These are phyloP conservation scores for Trichoderma orchidacearum DNA, from an alignment of 495 filamentous ascomycete genomes.

Conservation along the genomic window DNA sequence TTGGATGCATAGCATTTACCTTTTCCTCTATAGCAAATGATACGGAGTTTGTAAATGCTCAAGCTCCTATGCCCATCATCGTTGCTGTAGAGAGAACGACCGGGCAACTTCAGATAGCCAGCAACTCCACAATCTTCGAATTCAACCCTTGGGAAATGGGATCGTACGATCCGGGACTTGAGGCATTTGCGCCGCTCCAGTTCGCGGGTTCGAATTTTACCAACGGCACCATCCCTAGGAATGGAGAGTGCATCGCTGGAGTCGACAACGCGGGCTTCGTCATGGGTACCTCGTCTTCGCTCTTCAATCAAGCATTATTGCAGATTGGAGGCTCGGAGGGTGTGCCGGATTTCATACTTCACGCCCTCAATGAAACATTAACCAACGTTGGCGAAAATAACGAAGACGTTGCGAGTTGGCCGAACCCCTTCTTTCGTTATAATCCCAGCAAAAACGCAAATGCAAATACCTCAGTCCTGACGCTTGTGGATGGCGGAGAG, in stretches of 20 bases:
- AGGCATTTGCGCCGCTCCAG: conserved; percentile 58
- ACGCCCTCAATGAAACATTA: conserved; percentile 41
- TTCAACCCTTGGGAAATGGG: conserved; percentile 87
- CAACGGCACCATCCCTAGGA: conserved; percentile 40
- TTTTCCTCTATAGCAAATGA: conserved; percentile 73
- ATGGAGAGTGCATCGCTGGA: conserved; percentile 55
- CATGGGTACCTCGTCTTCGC: conserved; percentile 79
- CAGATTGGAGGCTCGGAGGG: conserved; percentile 32
- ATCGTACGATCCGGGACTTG: conserved; percentile 68
- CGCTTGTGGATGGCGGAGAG: conserved; percentile 76
- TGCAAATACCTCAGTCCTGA: conserved; percentile 41
- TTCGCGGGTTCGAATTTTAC: conserved; percentile 75
- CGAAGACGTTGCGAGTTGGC: conserved; percentile 69
- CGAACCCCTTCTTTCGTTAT: conserved; percentile 76
- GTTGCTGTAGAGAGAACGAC: conserved; percentile 64
- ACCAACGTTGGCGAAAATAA: conserved; percentile 34
- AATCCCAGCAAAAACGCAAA: conserved; percentile 48
- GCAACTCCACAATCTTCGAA: conserved; percentile 73
- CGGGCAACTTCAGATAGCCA: conserved; percentile 45
- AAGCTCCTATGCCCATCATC: conserved; percentile 71
- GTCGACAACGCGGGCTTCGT: conserved; percentile 79
- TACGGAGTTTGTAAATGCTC: conserved; percentile 49
- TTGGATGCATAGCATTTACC: conserved; percentile 55
- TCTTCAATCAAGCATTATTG: conserved; percentile 71
- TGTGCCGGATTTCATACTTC: conserved; percentile 37